Evolutionary conservation across 2,329 filamentous ascomycete genomes (phyloP).

Genomic region (Alternaria tenuissima): DNA sequence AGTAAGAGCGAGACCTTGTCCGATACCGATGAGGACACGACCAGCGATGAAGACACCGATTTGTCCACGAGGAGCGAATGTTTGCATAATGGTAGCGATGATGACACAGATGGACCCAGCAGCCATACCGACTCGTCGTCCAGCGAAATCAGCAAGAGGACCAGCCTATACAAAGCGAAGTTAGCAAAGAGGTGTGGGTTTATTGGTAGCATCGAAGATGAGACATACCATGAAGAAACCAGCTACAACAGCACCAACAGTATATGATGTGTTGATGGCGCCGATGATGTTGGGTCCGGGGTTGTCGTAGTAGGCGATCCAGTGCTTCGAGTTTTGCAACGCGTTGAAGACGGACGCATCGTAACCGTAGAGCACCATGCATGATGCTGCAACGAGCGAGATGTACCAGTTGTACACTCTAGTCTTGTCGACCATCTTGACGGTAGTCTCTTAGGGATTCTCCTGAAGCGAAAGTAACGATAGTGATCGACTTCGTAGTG

Average conservation of each 20-base stretch:
- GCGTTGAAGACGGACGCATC: slow-evolving; percentile 79
- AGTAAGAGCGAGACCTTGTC: slow-evolving; percentile 73
- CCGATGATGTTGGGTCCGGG: slow-evolving; percentile 59
- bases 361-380: slow-evolving; percentile 79
- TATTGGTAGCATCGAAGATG: background rate
- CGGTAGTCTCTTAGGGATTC: slow-evolving; percentile 8
- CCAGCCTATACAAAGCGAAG: slow-evolving; percentile 55
- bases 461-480: background rate
- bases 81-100: slow-evolving; percentile 73
- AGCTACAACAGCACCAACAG: slow-evolving; percentile 73
- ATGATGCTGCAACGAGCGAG: slow-evolving; percentile 73
- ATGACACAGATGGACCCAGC: slow-evolving; percentile 71
- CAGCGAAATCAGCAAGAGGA: slow-evolving; percentile 68
- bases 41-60: slow-evolving; percentile 74
- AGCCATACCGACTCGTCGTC: slow-evolving; percentile 71
- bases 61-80: slow-evolving; percentile 65
- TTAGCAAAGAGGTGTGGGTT: background rate
- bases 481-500: background rate
- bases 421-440: slow-evolving; percentile 47
- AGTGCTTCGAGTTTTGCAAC: slow-evolving; percentile 72
- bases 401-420: slow-evolving; percentile 67
- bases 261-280: slow-evolving; percentile 73
- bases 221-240: slow-evolving; percentile 67
- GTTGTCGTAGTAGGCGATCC: slow-evolving; percentile 70
- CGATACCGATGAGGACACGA: slow-evolving; percentile 73